Evolutionary conservation across 2,329 filamentous ascomycete genomes (phyloP).

Genomic region (Sporothrix brunneoviolacea): DNA sequence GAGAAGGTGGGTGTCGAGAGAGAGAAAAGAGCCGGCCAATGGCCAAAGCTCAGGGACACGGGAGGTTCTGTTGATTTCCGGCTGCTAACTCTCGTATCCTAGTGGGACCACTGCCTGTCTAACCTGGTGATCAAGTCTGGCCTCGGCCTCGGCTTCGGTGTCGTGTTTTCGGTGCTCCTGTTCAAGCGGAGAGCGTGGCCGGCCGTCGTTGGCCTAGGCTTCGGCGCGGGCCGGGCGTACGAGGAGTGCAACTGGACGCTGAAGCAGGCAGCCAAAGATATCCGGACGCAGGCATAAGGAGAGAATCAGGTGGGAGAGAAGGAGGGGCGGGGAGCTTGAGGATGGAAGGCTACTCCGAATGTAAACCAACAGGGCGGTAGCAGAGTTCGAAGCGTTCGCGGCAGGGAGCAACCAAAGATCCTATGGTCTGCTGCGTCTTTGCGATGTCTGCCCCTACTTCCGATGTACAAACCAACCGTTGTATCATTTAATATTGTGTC

Average conservation of each 20-base stretch:
- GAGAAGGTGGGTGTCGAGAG: conserved; percentile 69
- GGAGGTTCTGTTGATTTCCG: neutral
- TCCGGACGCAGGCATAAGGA: conserved; percentile 45
- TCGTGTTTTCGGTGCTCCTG: conserved; percentile 95
- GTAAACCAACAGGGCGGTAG: neutral
- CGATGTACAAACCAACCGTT: neutral
- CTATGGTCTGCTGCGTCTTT: neutral
- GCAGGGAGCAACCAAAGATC: neutral
- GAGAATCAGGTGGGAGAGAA: neutral
- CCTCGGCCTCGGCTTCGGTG: conserved; percentile 91
- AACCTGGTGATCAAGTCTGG: conserved; percentile 95
- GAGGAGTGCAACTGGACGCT: conserved; percentile 91
- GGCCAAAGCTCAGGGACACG: too few species aligned
- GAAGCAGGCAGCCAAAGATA: conserved; percentile 53
- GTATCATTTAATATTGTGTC: conserved; percentile 1
- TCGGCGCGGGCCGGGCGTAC: conserved; percentile 93
- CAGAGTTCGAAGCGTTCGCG: neutral
- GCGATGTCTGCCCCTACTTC: neutral
- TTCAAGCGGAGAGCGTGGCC: conserved; percentile 99
- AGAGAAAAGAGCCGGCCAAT: neutral
- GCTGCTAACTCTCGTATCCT: conserved; percentile 14
- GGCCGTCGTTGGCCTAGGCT: conserved; percentile 88
- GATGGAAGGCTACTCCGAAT: neutral
- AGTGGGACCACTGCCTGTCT: conserved; percentile 99
- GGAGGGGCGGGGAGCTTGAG: neutral